Percentiles rank a stretch among this genome's conserved stretches.
Evolutionary conservation across 345 rosid species (phyloP).

Genomic region (Carallia pectinifolia): DNA sequence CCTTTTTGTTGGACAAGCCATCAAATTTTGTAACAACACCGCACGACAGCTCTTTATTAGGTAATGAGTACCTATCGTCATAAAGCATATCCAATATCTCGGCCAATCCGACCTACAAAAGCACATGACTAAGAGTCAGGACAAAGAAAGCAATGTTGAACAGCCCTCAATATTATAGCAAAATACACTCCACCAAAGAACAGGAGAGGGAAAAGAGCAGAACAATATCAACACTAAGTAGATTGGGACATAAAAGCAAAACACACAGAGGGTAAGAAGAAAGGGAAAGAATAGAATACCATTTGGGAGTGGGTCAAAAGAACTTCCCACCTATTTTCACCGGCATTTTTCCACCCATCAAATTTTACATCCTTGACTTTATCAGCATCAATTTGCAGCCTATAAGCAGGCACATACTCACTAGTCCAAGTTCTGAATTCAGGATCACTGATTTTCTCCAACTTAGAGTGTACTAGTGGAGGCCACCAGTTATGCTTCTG

Average conservation of each 20-base stretch:
- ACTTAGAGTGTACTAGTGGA: slow-evolving; percentile 37
- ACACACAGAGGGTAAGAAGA: neutral
- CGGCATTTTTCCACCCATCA: slow-evolving; percentile 72
- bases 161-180: too few species aligned
- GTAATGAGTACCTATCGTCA: slow-evolving; percentile 80
- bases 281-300: slow-evolving; percentile 46
- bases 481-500: slow-evolving; percentile 57
- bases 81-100: slow-evolving; percentile 73
- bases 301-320: slow-evolving; percentile 90
- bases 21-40: slow-evolving; percentile 37
- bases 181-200: too few species aligned
- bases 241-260: too few species aligned
- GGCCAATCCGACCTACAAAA: slow-evolving; percentile 73
- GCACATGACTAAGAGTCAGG: slow-evolving; percentile 21
- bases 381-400: slow-evolving; percentile 55
- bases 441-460: slow-evolving; percentile 70
- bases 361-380: slow-evolving; percentile 52
- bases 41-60: slow-evolving; percentile 58
- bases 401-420: slow-evolving; percentile 68
- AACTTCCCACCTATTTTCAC: slow-evolving; percentile 65
- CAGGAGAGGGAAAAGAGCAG: too few species aligned
- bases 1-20: slow-evolving; percentile 62
- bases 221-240: too few species aligned
- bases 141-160: slow-evolving; percentile 3
- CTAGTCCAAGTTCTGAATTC: slow-evolving; percentile 73